Base-by-base conservation (phyloP, 805 yeast species). In the Martiniozyma abietophila region DNA sequence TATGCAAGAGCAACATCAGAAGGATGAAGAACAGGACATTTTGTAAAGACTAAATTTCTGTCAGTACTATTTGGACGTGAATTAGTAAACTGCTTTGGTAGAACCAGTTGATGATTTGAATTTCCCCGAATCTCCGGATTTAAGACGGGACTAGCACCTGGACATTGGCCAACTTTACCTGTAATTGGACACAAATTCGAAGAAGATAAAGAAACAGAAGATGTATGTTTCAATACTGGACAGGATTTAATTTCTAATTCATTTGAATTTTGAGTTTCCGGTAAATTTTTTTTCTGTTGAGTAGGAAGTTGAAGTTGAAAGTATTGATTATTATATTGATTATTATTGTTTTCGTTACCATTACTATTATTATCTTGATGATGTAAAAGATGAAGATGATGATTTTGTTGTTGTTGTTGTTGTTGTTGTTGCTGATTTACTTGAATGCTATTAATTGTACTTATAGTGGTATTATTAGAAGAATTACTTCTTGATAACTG, bases 11-110 rank as follows among this genome's bases (percentile, higher is more conserved):
- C 12, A 12, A 32, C 14, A n/a, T 48, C 56, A 25, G 28, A 24
- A 2, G 56, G 49, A 34, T 54, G 51, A 24, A 54, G 31, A 17
- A 53, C 43, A 0, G 59, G 58, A 29, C 58, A 54, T 37, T 46
- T 49, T n/a, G 42, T 43, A 6, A 49, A 34, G 8, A 33, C 29
- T 6, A 45, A 29, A 15, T 32, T 37, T 20, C 35, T n/a, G n/a
- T n/a, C 14, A 12, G 27, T 11, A 25, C 14, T 25, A 25, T 25
- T 25, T 5, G 27, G 14, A n/a, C 27, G 22, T 20, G 22, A 20
- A 20, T 8, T 25, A 9, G 14, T 11, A 25, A 11, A n/a, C 7
- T 18, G 25, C 9, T 30, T 26, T 25, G n/a, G n/a, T n/a, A n/a
- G n/a, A n/a, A n/a, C n/a, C n/a, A n/a, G n/a, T n/a, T n/a, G n/a